phyloP scores from a whole-genome alignment of 129 eudicot species.

The Silybum marianum region DNA sequence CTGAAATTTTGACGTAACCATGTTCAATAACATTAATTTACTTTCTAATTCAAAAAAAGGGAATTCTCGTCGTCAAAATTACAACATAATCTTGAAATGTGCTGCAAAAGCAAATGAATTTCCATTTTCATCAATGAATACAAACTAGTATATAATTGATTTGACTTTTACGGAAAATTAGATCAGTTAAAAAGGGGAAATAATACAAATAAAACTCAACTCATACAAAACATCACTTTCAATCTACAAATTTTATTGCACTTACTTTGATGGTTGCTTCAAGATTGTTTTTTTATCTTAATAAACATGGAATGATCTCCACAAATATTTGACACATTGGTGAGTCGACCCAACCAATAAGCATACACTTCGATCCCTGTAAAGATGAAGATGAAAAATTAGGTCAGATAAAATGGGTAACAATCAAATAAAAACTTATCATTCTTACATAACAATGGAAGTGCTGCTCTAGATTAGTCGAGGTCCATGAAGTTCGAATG shows the following conservation, averaged over 20 bases:
- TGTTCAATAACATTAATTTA: neutral
- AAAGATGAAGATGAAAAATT: too few species aligned
- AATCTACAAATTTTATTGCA: neutral
- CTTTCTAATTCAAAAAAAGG: neutral
- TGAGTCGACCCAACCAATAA: too few species aligned
- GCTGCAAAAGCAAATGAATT: neutral
- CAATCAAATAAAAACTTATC: too few species aligned
- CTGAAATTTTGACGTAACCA: neutral
- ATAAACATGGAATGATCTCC: neutral
- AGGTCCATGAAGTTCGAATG: too few species aligned
- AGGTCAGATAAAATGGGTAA: too few species aligned
- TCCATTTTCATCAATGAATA: neutral
- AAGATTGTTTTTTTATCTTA: neutral
- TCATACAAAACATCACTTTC: neutral
- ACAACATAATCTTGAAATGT: neutral
- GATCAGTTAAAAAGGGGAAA: neutral
- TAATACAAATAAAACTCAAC: neutral
- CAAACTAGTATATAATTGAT: neutral
- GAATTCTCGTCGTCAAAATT: neutral
- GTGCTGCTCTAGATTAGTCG: too few species aligned
- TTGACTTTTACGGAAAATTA: too few species aligned
- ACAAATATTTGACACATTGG: neutral
- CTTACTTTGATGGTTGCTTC: neutral
- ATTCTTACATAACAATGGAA: too few species aligned
- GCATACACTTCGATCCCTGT: too few species aligned